Evolutionary conservation across 495 filamentous ascomycete genomes (phyloP).

Genomic region (Penicillium paxilli): DNA sequence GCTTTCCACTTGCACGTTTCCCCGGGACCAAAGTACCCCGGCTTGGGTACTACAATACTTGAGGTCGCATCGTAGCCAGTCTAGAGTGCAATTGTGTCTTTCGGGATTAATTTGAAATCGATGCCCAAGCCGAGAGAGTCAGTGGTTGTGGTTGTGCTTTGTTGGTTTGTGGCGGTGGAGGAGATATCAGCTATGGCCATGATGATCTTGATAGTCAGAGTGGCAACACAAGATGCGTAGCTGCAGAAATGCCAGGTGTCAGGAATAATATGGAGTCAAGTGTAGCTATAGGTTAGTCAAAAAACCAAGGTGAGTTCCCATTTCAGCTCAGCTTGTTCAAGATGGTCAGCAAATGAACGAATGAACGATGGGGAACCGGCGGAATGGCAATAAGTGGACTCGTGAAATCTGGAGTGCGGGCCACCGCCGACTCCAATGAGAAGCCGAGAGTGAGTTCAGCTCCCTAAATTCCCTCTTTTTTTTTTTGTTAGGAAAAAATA

Average conservation of each 20-base stretch:
- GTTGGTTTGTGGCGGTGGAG: background rate
- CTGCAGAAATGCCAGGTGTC: background rate
- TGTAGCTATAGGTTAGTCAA: background rate
- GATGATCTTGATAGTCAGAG: background rate
- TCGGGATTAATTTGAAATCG: background rate
- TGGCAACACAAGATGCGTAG: background rate
- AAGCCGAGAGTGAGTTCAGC: background rate
- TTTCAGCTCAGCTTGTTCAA: constrained; percentile 16
- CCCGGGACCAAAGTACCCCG: background rate
- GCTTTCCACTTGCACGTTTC: background rate
- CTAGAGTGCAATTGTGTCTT: background rate
- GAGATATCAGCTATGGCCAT: background rate
- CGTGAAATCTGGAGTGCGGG: constrained; percentile 7
- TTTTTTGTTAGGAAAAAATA: background rate
- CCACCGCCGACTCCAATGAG: constrained; percentile 10
- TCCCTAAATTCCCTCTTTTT: background rate
- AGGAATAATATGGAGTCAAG: background rate
- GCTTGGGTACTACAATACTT: background rate
- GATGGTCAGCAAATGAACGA: background rate
- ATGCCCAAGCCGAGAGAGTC: background rate
- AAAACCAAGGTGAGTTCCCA: background rate
- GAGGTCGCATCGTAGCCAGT: background rate
- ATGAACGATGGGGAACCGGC: constrained; percentile 5
- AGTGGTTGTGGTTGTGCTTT: too few species aligned
- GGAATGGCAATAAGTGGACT: background rate